These are phyloP conservation scores for Phytopythium litorale DNA, from an alignment of 352 stramenopile species.

Conservation along the genomic window DNA sequence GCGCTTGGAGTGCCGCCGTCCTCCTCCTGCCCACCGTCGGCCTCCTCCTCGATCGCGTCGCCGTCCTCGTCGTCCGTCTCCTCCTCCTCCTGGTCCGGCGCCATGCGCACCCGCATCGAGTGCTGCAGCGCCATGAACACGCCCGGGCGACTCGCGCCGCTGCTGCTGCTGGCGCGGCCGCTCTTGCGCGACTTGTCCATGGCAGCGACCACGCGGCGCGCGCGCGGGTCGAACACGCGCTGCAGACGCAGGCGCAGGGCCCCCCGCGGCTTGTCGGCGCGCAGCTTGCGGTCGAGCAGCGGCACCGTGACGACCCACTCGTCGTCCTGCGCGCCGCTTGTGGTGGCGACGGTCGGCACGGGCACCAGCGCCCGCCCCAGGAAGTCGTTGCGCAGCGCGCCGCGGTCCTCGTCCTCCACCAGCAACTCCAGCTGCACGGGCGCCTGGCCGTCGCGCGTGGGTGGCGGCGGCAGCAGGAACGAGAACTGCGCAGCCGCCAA, in stretches of 20 bases:
- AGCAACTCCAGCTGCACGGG: conserved; percentile 44
- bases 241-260: conserved; percentile 47
- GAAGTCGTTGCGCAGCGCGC: conserved; percentile 60
- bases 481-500: conserved; percentile 19
- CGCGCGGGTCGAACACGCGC: conserved; percentile 48
- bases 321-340: conserved; percentile 12
- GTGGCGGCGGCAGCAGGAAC: conserved; percentile 34
- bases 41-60: conserved; percentile 48
- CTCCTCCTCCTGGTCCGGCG: conserved; percentile 20
- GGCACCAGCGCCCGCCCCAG: conserved; percentile 46
- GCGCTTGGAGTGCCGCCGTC: conserved; percentile 5
- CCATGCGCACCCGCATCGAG: conserved; percentile 31
- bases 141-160: neutral
- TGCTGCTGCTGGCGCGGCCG: conserved; percentile 16
- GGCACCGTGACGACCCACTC: conserved; percentile 45
- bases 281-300: conserved; percentile 54
- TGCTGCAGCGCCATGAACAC: conserved; percentile 26
- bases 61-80: conserved; percentile 38
- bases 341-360: conserved; percentile 1
- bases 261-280: conserved; percentile 49
- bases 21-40: conserved; percentile 33
- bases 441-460: conserved; percentile 11
- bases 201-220: conserved; percentile 22
- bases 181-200: conserved; percentile 28
- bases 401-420: conserved; percentile 62